Evolutionary conservation across 768 basidiomycete genomes (phyloP).

Genomic region (Hypsizygus marmoreus): DNA sequence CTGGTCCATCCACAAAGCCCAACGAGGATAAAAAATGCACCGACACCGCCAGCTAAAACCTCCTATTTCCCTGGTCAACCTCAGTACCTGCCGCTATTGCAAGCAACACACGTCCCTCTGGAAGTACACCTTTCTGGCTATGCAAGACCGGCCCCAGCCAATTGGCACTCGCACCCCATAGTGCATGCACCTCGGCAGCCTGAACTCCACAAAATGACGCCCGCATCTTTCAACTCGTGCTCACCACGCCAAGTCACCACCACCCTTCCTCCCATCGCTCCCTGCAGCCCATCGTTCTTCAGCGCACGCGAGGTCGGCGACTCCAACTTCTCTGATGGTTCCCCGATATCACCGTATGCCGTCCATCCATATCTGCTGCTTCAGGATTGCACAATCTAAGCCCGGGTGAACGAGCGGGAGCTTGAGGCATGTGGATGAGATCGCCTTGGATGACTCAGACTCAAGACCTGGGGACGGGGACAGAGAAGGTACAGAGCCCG

Average conservation of each 20-base stretch:
- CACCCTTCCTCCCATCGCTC: slow-evolving; percentile 48
- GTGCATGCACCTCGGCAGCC: slow-evolving; percentile 40
- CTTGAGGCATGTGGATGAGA: slow-evolving; percentile 70
- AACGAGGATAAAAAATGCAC: slow-evolving; percentile 12
- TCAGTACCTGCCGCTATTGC: slow-evolving; percentile 44
- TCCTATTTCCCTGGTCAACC: slow-evolving; percentile 28
- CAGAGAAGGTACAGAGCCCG: slow-evolving; percentile 29
- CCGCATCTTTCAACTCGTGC: slow-evolving; percentile 57
- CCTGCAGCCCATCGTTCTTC: slow-evolving; percentile 41
- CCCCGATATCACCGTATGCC: slow-evolving; percentile 38
- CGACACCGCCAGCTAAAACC: slow-evolving; percentile 10
- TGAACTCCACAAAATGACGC: slow-evolving; percentile 54
- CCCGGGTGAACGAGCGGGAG: slow-evolving; percentile 44
- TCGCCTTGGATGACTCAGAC: slow-evolving; percentile 78
- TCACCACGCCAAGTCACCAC: slow-evolving; percentile 51
- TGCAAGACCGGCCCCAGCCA: slow-evolving; percentile 28
- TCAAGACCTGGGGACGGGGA: slow-evolving; percentile 49
- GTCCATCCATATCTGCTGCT: slow-evolving; percentile 45
- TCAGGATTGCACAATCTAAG: slow-evolving; percentile 36
- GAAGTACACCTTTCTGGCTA: slow-evolving; percentile 15
- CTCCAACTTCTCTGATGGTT: slow-evolving; percentile 32
- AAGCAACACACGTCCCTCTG: slow-evolving; percentile 22
- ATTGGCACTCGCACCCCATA: slow-evolving; percentile 21
- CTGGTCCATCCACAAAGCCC: slow-evolving; percentile 21
- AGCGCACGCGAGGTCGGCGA: slow-evolving; percentile 37